phyloP scores from a whole-genome alignment of 2,329 filamentous ascomycete genomes.

The Colletotrichum zoysiae region DNA sequence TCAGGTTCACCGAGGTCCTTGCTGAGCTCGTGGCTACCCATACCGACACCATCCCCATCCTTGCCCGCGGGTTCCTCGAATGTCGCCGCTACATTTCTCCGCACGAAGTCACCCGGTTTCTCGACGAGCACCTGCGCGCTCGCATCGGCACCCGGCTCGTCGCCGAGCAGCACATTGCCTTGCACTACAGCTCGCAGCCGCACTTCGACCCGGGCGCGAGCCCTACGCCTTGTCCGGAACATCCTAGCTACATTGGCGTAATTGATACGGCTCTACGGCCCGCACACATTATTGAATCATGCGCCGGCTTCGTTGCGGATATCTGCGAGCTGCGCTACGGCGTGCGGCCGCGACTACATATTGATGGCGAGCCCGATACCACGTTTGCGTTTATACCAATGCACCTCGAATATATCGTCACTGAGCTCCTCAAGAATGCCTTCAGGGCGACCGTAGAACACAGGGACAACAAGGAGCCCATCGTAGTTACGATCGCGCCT shows the following conservation, averaged over 20 bases:
- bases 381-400: constrained; percentile 94
- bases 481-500: constrained; percentile 92
- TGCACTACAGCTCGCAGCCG: constrained; percentile 80
- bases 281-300: constrained; percentile 83
- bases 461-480: constrained; percentile 80
- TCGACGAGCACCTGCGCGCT: constrained; percentile 93
- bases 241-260: constrained; percentile 86
- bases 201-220: constrained; percentile 70
- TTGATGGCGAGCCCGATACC: constrained; percentile 89
- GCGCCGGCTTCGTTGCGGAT: constrained; percentile 91
- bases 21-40: constrained; percentile 97
- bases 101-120: constrained; percentile 86
- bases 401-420: constrained; percentile 97
- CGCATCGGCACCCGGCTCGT: constrained; percentile 94
- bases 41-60: constrained; percentile 91
- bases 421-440: constrained; percentile 95
- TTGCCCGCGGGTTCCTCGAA: constrained; percentile 93
- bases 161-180: constrained; percentile 94
- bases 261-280: constrained; percentile 93
- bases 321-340: constrained; percentile 98
- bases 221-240: constrained; percentile 63
- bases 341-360: constrained; percentile 81
- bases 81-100: constrained; percentile 90
- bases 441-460: constrained; percentile 94
- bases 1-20: constrained; percentile 90